Evolutionary conservation across 129 eudicot genomes (phyloP), one percentile per base, ranked within the genome.

Genomic region (Arctium lappa): DNA sequence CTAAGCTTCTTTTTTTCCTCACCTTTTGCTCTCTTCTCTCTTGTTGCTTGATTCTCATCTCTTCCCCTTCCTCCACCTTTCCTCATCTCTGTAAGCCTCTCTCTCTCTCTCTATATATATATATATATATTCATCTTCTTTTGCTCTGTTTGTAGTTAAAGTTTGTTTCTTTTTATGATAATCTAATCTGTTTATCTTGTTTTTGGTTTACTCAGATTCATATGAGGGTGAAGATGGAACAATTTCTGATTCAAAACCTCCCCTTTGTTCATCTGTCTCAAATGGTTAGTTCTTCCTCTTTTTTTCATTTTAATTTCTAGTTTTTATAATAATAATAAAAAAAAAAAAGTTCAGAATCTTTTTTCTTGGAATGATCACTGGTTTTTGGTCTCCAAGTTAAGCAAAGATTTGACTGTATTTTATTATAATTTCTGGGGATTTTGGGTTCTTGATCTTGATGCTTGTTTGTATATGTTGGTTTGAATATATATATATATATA

Each of bases 231-330:
- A 81, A 75, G 86, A 87, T 87, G 93, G 50, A 66, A 63, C 82
- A 4, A 72, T 86, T 87, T 85, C 44, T 80, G 90, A 81, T 87
- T 82, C 72, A 13, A 75, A 85, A 80, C 79, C 72, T 86, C 80
- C 91, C 81, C 85, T 87, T 39, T 95, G 98, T 79, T 91, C 94
- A 36, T 91, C 96, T 27, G 92, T 92, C 33, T 69, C 91, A 72
- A 87, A 90, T 82, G 98, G 98, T 95, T 34, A 79, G 82, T 85
- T 78, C 34, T 2, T 81, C 34, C 56, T 36, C 42, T 74, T 13
- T 27, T 77, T 36, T 11, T 16, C 15, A 34, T 72, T 1, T 34
- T 6, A 8, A 32, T 36, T 62, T 15, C n/a, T 7, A 5, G 8
- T 2, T 44, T 73, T 12, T n/a, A 31, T 77, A 3, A 22, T 22